These are phyloP conservation scores for Cystofilobasidium ferigula DNA, from an alignment of 768 basidiomycete genomes.

Conservation along the genomic window DNA sequence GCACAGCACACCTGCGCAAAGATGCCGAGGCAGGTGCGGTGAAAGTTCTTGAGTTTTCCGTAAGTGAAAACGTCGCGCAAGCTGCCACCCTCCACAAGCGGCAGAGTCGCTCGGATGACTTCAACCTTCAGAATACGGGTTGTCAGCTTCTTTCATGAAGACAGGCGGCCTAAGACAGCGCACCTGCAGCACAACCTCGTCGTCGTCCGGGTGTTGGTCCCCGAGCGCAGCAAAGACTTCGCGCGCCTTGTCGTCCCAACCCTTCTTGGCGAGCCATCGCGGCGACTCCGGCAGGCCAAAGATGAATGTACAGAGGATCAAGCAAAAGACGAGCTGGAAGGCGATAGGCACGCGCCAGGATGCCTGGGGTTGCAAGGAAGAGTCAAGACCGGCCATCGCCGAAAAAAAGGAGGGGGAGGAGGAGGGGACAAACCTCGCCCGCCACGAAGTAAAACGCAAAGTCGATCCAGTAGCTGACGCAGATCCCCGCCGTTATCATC, in stretches of 20 bases:
- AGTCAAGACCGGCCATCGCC: neutral
- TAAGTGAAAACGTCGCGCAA: constrained; percentile 49
- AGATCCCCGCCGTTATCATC: constrained; percentile 51
- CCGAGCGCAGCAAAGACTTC: constrained; percentile 56
- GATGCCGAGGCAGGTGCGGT: constrained; percentile 49
- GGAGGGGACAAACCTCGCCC: neutral
- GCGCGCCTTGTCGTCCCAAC: constrained; percentile 48
- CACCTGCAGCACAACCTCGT: constrained; percentile 43
- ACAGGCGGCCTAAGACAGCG: too few relatives aligned
- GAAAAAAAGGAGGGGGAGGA: neutral
- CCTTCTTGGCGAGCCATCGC: constrained; percentile 49
- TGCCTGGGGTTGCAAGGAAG: constrained; percentile 36
- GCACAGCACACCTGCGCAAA: constrained; percentile 44
- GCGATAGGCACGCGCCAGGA: constrained; percentile 57
- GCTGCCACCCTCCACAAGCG: constrained; percentile 36
- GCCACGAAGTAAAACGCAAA: constrained; percentile 51
- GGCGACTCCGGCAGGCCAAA: constrained; percentile 41
- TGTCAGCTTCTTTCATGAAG: too few relatives aligned
- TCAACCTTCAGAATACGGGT: too few relatives aligned
- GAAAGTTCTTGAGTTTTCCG: constrained; percentile 53
- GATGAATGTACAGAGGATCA: constrained; percentile 45
- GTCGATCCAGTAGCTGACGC: constrained; percentile 58
- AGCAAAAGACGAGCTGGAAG: constrained; percentile 49
- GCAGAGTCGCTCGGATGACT: constrained; percentile 18
- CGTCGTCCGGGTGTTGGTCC: constrained; percentile 45